A percentile compares a stretch with the other conserved stretches of the same genome.
Evolutionary conservation across 768 basidiomycete species (phyloP).

Genomic region (Auricularia auricula-judae): DNA sequence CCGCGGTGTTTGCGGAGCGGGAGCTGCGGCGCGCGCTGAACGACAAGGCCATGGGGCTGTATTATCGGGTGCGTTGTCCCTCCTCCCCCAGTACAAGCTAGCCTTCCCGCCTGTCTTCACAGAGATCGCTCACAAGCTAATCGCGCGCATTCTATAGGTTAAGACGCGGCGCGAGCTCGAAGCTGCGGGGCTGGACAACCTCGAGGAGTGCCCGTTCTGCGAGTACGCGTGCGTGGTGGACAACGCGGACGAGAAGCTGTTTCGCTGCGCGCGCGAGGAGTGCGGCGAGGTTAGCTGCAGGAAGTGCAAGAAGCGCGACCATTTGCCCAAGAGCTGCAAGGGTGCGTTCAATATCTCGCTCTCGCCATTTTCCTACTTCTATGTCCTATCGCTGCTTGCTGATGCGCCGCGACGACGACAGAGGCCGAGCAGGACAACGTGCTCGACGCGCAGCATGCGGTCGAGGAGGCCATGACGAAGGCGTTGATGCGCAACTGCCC

Average conservation of each 20-base stretch:
- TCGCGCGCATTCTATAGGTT: slow-evolving; percentile 19
- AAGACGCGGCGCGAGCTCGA: slow-evolving; percentile 72
- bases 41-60: slow-evolving; percentile 54
- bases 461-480: slow-evolving; percentile 90
- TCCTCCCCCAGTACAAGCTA: neutral
- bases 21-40: slow-evolving; percentile 62
- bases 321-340: slow-evolving; percentile 71
- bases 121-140: neutral
- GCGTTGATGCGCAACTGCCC: slow-evolving; percentile 87
- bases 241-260: slow-evolving; percentile 50
- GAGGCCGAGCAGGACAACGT: slow-evolving; percentile 63
- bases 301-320: slow-evolving; percentile 74
- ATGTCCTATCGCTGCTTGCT: too few relatives aligned
- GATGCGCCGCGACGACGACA: slow-evolving; percentile 22
- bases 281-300: slow-evolving; percentile 74
- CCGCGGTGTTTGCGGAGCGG: slow-evolving; percentile 50
- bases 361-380: too few relatives aligned
- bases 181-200: slow-evolving; percentile 61
- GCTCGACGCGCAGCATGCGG: slow-evolving; percentile 59
- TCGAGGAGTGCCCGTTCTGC: slow-evolving; percentile 89
- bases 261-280: slow-evolving; percentile 46
- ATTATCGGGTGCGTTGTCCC: slow-evolving; percentile 34
- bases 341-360: slow-evolving; percentile 13
- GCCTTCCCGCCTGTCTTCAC: too few relatives aligned
- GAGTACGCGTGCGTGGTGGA: slow-evolving; percentile 79